A percentile compares a stretch with the other conserved stretches of the same genome.
Evolutionary conservation across 495 filamentous ascomycete species (phyloP).

Genomic region (Chaetomium cochliodes): DNA sequence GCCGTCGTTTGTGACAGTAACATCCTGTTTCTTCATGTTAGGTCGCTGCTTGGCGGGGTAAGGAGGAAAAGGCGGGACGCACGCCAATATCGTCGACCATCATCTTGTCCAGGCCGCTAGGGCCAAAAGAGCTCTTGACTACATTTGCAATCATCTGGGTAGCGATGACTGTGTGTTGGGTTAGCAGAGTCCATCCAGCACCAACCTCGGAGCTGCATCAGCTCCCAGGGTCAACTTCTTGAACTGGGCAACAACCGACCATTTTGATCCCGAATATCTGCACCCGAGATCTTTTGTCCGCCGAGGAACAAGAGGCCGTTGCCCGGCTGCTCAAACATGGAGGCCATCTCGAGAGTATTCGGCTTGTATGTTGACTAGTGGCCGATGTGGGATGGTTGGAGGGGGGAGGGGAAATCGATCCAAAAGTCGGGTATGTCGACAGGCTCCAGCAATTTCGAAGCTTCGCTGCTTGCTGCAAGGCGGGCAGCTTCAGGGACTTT

Average conservation of each 20-base stretch:
- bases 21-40: conserved; percentile 65
- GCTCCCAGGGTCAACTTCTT: neutral
- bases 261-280: conserved; percentile 95
- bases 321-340: conserved; percentile 84
- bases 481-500: conserved; percentile 37
- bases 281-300: conserved; percentile 89
- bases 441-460: conserved; percentile 36
- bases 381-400: conserved; percentile 6
- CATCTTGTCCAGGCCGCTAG: conserved; percentile 98
- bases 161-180: conserved; percentile 66
- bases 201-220: conserved; percentile 5
- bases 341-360: conserved; percentile 62
- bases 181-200: conserved; percentile 31
- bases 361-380: conserved; percentile 8
- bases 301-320: conserved; percentile 92
- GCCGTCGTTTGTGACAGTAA: conserved; percentile 98
- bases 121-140: conserved; percentile 97
- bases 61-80: conserved; percentile 38
- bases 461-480: conserved; percentile 21
- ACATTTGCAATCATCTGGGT: conserved; percentile 98
- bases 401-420: conserved; percentile 7
- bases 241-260: conserved; percentile 51
- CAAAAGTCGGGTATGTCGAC: conserved; percentile 28
- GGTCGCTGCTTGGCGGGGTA: conserved; percentile 18
- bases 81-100: conserved; percentile 99